Conservation (phyloP, 2,329 filamentous ascomycete genomes). For the Cryphonectria nitschkei region DNA sequence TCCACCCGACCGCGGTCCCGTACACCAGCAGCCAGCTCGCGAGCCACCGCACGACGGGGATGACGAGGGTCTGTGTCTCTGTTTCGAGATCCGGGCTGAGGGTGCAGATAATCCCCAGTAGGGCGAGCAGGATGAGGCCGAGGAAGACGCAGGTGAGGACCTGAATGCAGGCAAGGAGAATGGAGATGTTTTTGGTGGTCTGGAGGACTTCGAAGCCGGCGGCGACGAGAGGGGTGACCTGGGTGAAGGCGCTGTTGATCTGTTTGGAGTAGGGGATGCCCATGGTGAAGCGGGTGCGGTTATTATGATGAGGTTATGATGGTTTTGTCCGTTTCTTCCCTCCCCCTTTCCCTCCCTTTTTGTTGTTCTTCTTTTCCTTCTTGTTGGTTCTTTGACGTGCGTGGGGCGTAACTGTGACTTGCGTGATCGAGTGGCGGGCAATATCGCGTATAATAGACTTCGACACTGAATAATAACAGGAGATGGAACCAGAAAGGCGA, state of each 20-base stretch:
- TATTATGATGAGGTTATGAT: too few species aligned
- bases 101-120: constrained; percentile 25
- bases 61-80: constrained; percentile 22
- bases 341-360: background rate
- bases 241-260: constrained; percentile 25
- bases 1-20: constrained; percentile 18
- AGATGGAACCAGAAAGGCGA: background rate
- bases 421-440: too few species aligned
- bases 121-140: constrained; percentile 21
- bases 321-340: background rate
- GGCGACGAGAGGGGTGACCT: constrained; percentile 27
- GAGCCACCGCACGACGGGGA: constrained; percentile 26
- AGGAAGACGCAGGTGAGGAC: constrained; percentile 26
- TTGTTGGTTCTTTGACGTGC: background rate
- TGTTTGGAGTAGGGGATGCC: constrained; percentile 29
- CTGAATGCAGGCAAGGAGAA: constrained; percentile 27
- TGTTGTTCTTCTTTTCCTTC: too few species aligned
- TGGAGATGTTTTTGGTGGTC: constrained; percentile 29
- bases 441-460: background rate
- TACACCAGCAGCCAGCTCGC: constrained; percentile 27
- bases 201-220: constrained; percentile 28
- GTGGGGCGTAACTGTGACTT: background rate
- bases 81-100: constrained; percentile 21
- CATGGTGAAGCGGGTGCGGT: background rate
- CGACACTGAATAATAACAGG: background rate